A percentile compares a stretch with the other conserved stretches of the same genome.
phyloP scores from a whole-genome alignment of 257 asterid genomes.

The Buddleja alternifolia region DNA sequence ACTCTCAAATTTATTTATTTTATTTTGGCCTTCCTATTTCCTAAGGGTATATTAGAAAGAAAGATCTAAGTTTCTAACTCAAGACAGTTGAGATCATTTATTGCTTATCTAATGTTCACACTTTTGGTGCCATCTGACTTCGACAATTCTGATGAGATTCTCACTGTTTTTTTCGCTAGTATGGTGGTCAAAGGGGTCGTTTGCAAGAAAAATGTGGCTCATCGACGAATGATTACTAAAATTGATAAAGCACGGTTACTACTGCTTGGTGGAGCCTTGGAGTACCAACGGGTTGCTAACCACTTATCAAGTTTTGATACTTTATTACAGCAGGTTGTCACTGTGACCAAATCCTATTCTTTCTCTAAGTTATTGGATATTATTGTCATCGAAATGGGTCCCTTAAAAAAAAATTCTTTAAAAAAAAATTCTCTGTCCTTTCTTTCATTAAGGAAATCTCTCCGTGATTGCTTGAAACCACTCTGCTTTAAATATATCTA shows the following conservation, averaged over 20 bases:
- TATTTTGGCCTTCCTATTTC: conserved; percentile 9
- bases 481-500: conserved; percentile 4
- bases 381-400: conserved; percentile 5
- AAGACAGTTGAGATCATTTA: conserved; percentile 18
- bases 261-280: conserved; percentile 84
- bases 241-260: conserved; percentile 63
- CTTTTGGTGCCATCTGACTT: conserved; percentile 23
- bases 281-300: conserved; percentile 80
- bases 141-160: conserved; percentile 31
- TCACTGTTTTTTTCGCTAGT: conserved; percentile 43
- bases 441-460: conserved; percentile 15
- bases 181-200: conserved; percentile 73
- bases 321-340: conserved; percentile 75
- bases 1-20: background rate
- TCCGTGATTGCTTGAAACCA: conserved; percentile 7
- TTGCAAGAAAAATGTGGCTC: conserved; percentile 86
- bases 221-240: conserved; percentile 71
- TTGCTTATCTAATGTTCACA: conserved; percentile 18
- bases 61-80: conserved; percentile 20
- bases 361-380: conserved; percentile 23
- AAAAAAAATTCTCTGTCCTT: background rate
- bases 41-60: conserved; percentile 12
- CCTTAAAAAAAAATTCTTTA: no score
- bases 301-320: conserved; percentile 82
- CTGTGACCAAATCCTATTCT: conserved; percentile 21